Conservation (phyloP, 495 filamentous ascomycete genomes). For the Cairneyella variabilis region DNA sequence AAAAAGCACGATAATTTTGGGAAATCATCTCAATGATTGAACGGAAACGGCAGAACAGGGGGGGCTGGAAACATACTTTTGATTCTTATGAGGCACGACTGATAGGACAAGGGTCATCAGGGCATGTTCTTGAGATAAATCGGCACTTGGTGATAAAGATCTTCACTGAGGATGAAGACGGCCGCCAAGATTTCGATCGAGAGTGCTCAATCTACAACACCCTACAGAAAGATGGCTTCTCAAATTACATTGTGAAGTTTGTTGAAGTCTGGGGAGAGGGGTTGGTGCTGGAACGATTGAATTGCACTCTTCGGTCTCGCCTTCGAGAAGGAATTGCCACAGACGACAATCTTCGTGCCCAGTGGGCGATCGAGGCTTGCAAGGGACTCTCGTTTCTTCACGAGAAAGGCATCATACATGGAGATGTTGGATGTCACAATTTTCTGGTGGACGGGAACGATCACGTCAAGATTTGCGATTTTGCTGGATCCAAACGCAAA, state of each 20-base stretch:
- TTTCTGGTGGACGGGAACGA: neutral
- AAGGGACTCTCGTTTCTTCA: conserved; percentile 1
- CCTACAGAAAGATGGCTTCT: neutral
- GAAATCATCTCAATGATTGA: no score
- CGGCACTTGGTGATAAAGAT: conserved; percentile 2
- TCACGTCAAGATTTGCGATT: conserved; percentile 1
- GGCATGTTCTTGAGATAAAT: neutral
- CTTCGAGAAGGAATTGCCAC: neutral
- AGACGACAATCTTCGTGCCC: neutral
- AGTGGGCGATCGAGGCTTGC: neutral
- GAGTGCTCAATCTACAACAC: neutral
- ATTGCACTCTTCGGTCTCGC: neutral
- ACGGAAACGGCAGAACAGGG: no score
- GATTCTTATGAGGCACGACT: neutral
- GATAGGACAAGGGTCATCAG: neutral
- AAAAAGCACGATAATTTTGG: no score
- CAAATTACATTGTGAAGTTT: neutral
- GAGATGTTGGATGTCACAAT: conserved; percentile 6
- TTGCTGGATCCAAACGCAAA: neutral
- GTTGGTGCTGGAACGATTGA: neutral
- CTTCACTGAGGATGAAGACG: neutral
- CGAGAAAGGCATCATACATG: neutral
- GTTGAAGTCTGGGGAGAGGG: neutral
- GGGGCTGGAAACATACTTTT: neutral
- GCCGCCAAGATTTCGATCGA: neutral